Evolutionary conservation across 345 rosid genomes (phyloP).

Genomic region (Eutrema heterophyllum): DNA sequence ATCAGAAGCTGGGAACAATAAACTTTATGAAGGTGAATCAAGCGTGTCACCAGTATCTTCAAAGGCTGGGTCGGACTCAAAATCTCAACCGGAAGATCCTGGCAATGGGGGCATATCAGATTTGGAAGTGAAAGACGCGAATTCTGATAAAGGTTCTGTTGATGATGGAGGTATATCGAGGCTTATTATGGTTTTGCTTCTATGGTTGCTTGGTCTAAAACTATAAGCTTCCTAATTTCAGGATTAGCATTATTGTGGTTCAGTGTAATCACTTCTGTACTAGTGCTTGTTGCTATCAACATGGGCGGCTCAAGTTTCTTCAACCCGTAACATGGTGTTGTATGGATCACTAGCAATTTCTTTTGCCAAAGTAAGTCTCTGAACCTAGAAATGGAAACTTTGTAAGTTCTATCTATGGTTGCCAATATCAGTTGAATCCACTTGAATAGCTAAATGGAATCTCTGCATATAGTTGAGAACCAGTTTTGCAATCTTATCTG

Average conservation of each 20-base stretch:
- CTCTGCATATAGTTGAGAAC: background rate
- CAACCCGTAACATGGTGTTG: constrained; percentile 60
- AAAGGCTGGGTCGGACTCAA: constrained; percentile 34
- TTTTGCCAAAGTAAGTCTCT: constrained; percentile 37
- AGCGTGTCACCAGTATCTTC: constrained; percentile 32
- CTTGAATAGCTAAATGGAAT: constrained; percentile 3
- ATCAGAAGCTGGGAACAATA: constrained; percentile 65
- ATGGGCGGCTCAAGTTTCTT: constrained; percentile 71
- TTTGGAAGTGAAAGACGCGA: background rate
- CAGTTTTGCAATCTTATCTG: background rate
- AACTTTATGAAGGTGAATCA: constrained; percentile 40
- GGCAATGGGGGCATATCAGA: constrained; percentile 22
- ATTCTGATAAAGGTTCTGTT: constrained; percentile 22
- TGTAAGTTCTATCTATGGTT: background rate
- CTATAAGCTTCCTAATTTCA: constrained; percentile 35
- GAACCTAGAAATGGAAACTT: constrained; percentile 1
- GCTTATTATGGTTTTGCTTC: constrained; percentile 4
- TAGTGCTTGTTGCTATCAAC: constrained; percentile 66
- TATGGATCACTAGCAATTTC: constrained; percentile 20
- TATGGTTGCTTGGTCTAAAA: constrained; percentile 14
- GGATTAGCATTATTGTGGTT: constrained; percentile 74
- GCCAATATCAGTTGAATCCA: background rate
- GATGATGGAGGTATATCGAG: constrained; percentile 25
- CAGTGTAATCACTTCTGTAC: constrained; percentile 60
- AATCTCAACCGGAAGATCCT: constrained; percentile 35